These are phyloP conservation scores for Xylariaceae sp. DNA, from an alignment of 2,329 filamentous ascomycete genomes.

Conservation along the genomic window DNA sequence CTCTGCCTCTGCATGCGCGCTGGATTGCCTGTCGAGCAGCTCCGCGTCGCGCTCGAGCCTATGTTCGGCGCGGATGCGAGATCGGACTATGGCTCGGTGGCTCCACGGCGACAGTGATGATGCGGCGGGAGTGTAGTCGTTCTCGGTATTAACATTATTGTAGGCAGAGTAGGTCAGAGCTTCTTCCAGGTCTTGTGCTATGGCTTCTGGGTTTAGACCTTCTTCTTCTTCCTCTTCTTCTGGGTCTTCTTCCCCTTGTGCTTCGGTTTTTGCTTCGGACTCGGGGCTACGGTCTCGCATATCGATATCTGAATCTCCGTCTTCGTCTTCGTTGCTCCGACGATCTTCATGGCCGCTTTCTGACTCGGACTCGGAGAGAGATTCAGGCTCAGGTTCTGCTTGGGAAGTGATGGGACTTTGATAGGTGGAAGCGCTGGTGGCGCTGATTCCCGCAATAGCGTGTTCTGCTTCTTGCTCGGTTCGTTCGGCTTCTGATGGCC, in stretches of 20 bases:
- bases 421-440: too few species aligned
- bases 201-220: constrained; percentile 7
- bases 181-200: constrained; percentile 24
- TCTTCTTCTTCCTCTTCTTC: too few species aligned
- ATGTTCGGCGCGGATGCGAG: constrained; percentile 24
- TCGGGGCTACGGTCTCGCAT: constrained; percentile 15
- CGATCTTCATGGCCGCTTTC: constrained; percentile 2
- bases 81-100: constrained; percentile 14
- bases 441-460: too few species aligned
- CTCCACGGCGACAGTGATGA: constrained; percentile 5
- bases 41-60: constrained; percentile 23
- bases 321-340: constrained; percentile 15
- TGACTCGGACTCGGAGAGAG: background rate
- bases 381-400: too few species aligned
- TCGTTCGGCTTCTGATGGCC: too few species aligned
- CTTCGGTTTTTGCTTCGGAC: constrained; percentile 28
- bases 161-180: constrained; percentile 21
- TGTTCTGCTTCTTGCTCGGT: too few species aligned
- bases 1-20: constrained; percentile 21
- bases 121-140: constrained; percentile 11
- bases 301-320: constrained; percentile 15
- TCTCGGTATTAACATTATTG: too few species aligned
- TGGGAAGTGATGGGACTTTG: too few species aligned
- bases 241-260: too few species aligned
- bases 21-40: constrained; percentile 14